Base-by-base conservation (phyloP, 768 basidiomycete genomes). In the Tylopilus felleus region DNA sequence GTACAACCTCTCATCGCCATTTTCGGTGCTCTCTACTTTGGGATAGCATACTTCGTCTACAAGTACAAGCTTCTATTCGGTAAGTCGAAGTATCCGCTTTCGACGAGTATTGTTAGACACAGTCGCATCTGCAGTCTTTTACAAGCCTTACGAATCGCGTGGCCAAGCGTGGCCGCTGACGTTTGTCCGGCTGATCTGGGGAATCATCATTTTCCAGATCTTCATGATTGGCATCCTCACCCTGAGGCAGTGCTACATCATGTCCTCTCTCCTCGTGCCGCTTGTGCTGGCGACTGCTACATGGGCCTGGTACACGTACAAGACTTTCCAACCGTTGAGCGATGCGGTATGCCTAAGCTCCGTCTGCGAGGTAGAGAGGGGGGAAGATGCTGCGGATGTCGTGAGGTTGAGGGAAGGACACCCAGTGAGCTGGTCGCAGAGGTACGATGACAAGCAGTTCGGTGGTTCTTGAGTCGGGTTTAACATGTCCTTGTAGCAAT, bases 91-190 rank as follows among this genome's bases (percentile, higher is more conserved):
- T 22, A 29, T 42, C 4, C 13, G 19, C 9, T 31, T 47, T 14
- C 17, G 31, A 22, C 33, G 25, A 9, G 4, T 17, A 17, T 33
- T 22, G 33, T 22, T 55, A n/a, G 31, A 51, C 27, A 14, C 23
- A 46, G 6, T 33, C 29, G n/a, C 12, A 49, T 39, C 44, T 42
- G 0, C 65, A 97, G 94, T 98, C 19, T 98, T 96, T 76, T 97
- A 97, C 76, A 98, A 98, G 65, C 96, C 97, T 0, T 98, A 98
- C 71, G 95, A 98, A 73, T 93, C 90, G 2, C 90, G 89, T 61
- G 97, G 97, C 2, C 94, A 98, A 74, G 97, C 95, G 1, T 98
- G 97, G 96, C 93, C 93, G 0, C 84, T 98, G 60, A 95, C 97
- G 0, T 98, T 95, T 69, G 80, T 85, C 25, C 89, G 96, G 8